These are phyloP conservation scores for Yamadazyma paraphyllophila DNA, from an alignment of 805 yeast species.

Conservation along the genomic window DNA sequence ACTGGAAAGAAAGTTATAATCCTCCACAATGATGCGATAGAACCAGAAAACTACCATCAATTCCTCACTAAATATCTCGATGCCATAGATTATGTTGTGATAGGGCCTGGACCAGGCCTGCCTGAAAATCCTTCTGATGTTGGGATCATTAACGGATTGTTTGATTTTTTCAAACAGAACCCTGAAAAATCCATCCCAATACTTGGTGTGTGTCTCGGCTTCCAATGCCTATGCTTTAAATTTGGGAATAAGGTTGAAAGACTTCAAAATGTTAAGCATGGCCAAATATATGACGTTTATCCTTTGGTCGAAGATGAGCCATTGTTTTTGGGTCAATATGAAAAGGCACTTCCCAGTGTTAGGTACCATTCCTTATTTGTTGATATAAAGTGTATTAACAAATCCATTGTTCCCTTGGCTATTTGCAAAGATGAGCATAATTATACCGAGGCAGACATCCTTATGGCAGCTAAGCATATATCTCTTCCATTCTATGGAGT, in stretches of 20 bases:
- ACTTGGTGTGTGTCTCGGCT: slow-evolving; percentile 91
- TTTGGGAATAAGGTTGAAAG: slow-evolving; percentile 56
- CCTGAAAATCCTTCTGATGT: slow-evolving; percentile 64
- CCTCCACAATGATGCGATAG: slow-evolving; percentile 61
- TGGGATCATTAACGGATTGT: slow-evolving; percentile 70
- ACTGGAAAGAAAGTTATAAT: slow-evolving; percentile 51
- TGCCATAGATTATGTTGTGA: slow-evolving; percentile 67
- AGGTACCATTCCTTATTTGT: slow-evolving; percentile 86
- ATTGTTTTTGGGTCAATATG: slow-evolving; percentile 9
- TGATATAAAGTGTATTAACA: slow-evolving; percentile 23
- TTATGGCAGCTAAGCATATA: slow-evolving; percentile 79
- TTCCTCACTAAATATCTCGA: slow-evolving; percentile 45
- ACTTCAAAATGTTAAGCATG: slow-evolving; percentile 70
- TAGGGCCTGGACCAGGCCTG: slow-evolving; percentile 98
- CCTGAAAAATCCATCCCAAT: slow-evolving; percentile 49
- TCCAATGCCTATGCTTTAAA: slow-evolving; percentile 72
- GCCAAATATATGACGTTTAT: slow-evolving; percentile 68
- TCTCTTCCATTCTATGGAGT: slow-evolving; percentile 80
- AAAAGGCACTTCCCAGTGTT: slow-evolving; percentile 48
- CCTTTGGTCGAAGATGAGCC: slow-evolving; percentile 36
- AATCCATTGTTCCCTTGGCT: slow-evolving; percentile 57
- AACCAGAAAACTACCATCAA: slow-evolving; percentile 24
- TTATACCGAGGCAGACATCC: slow-evolving; percentile 24
- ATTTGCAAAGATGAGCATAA: slow-evolving; percentile 38
- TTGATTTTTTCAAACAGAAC: slow-evolving; percentile 13